These are phyloP conservation scores for Chaetomium cochliodes DNA, from an alignment of 495 filamentous ascomycete genomes.

Conservation along the genomic window DNA sequence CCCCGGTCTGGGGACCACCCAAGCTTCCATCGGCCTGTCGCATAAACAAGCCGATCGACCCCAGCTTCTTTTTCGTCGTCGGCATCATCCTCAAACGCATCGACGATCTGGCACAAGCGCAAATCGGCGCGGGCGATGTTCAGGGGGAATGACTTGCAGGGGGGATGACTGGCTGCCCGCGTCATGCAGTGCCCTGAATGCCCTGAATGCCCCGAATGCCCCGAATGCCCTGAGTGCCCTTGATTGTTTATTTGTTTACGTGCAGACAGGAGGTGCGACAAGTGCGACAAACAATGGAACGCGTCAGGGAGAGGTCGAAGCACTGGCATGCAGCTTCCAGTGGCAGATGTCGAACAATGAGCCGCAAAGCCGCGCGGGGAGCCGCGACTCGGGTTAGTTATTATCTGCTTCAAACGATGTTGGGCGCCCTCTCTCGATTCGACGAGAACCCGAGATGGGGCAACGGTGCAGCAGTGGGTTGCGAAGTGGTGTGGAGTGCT, in stretches of 20 bases:
- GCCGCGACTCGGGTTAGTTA: conserved; percentile 34
- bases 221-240: background rate
- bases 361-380: conserved; percentile 19
- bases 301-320: conserved; percentile 12
- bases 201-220: background rate
- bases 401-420: conserved; percentile 29
- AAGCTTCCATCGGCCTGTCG: conserved; percentile 29
- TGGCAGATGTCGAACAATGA: conserved; percentile 9
- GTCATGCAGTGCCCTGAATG: conserved; percentile 8
- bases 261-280: conserved; percentile 17
- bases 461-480: conserved; percentile 27
- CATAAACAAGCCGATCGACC: conserved; percentile 33
- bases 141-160: conserved; percentile 19
- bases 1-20: conserved; percentile 19
- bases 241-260: conserved; percentile 33
- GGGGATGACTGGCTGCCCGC: conserved; percentile 19
- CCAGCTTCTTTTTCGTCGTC: conserved; percentile 38
- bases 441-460: conserved; percentile 28
- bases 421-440: conserved; percentile 35
- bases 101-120: background rate
- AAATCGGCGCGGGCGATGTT: conserved; percentile 16
- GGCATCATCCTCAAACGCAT: conserved; percentile 40
- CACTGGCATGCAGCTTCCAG: conserved; percentile 12
- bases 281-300: background rate
- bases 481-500: conserved; percentile 15